These are phyloP conservation scores for Nakataea oryzae DNA, from an alignment of 2,329 filamentous ascomycete genomes.

Conservation along the genomic window DNA sequence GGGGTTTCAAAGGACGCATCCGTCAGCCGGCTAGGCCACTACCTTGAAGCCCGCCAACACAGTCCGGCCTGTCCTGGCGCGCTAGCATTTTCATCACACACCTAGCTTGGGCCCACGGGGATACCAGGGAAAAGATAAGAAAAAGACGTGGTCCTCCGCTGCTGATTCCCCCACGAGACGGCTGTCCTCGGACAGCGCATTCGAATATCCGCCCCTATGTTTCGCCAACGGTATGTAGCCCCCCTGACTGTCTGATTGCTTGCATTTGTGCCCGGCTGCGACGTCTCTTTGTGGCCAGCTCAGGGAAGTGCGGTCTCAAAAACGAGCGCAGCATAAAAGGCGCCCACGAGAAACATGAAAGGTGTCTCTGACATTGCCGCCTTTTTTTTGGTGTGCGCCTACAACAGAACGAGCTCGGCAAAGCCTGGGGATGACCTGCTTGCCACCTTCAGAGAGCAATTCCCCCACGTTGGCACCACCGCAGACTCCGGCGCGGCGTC, in stretches of 20 bases:
- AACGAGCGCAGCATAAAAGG: background rate
- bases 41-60: background rate
- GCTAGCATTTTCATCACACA: background rate
- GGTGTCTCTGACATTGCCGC: background rate
- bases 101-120: background rate
- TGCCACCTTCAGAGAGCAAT: slow-evolving; percentile 72
- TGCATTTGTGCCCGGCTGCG: background rate
- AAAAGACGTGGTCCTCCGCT: background rate
- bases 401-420: slow-evolving; percentile 61
- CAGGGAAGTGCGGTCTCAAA: no score
- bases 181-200: slow-evolving; percentile 15
- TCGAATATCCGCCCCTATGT: slow-evolving; percentile 14
- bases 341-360: background rate
- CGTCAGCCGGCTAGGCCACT: no score
- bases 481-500: slow-evolving; percentile 31
- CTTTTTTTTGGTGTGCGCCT: background rate
- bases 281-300: background rate
- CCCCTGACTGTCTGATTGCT: background rate
- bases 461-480: slow-evolving; percentile 53
- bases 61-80: background rate
- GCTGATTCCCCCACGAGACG: slow-evolving; percentile 2
- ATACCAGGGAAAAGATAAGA: background rate
- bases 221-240: slow-evolving; percentile 21
- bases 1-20: background rate
- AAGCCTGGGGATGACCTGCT: slow-evolving; percentile 82